phyloP scores from a whole-genome alignment of 257 asterid genomes.

The Nicotiana benthamiana region DNA sequence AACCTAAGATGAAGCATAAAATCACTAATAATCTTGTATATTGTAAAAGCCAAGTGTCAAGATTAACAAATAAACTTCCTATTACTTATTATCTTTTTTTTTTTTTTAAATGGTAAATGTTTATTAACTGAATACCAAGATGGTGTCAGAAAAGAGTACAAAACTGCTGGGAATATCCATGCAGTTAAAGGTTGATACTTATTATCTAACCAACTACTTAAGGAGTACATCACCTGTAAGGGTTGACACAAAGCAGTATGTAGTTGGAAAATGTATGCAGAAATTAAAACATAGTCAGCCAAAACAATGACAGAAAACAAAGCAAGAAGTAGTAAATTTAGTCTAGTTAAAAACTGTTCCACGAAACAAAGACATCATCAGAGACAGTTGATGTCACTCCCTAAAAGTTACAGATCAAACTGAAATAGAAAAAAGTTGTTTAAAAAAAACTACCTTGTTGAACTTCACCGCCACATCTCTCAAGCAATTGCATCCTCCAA shows the following conservation, averaged over 20 bases:
- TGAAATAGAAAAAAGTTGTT: not conserved
- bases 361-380: not conserved
- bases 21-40: not conserved
- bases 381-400: not conserved
- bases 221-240: not conserved
- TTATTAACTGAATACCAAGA: too few species aligned
- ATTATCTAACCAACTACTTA: not conserved
- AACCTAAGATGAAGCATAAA: not conserved
- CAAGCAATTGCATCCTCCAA: conserved; percentile 94
- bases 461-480: conserved; percentile 78
- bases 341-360: not conserved
- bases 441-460: conserved; percentile 45
- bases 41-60: not conserved
- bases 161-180: too few species aligned
- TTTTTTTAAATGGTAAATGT: too few species aligned
- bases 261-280: not conserved
- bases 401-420: not conserved
- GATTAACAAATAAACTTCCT: not conserved
- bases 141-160: too few species aligned
- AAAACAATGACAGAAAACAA: not conserved
- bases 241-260: not conserved
- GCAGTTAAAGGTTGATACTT: not conserved
- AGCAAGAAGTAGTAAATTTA: not conserved
- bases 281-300: not conserved
- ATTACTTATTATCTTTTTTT: not conserved